phyloP scores from a whole-genome alignment of 768 basidiomycete genomes.

The Boletus vinaceobasis region DNA sequence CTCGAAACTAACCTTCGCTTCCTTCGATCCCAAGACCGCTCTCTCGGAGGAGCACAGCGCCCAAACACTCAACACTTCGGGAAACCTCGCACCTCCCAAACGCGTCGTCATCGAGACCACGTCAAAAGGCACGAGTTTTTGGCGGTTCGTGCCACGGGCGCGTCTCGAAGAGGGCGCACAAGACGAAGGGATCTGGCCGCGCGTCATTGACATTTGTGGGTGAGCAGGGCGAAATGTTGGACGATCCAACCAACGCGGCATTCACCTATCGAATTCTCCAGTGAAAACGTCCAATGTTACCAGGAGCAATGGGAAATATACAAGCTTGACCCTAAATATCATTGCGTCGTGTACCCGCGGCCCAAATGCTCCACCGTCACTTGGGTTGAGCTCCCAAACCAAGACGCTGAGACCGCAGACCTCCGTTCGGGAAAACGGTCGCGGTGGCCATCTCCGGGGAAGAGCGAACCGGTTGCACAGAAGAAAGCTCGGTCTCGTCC shows the following conservation, averaged over 20 bases:
- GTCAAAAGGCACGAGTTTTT: conserved; percentile 52
- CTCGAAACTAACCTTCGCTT: conserved; percentile 67
- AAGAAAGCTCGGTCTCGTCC: conserved; percentile 28
- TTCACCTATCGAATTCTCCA: conserved; percentile 25
- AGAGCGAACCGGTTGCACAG: conserved; percentile 7
- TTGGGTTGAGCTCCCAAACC: conserved; percentile 14
- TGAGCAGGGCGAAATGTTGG: conserved; percentile 34
- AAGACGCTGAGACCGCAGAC: conserved; percentile 5
- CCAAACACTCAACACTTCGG: conserved; percentile 41
- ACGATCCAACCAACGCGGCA: conserved; percentile 1
- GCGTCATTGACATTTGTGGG: conserved; percentile 67
- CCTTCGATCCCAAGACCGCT: conserved; percentile 69
- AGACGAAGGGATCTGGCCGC: conserved; percentile 72
- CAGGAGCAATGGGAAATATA: conserved; percentile 87
- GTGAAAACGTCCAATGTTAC: conserved; percentile 48
- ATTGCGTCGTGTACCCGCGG: conserved; percentile 52
- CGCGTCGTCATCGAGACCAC: conserved; percentile 72
- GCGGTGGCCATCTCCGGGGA: conserved; percentile 25
- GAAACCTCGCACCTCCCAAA: conserved; percentile 54
- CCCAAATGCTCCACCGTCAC: conserved; percentile 33
- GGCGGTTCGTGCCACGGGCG: conserved; percentile 79
- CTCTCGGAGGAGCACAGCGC: conserved; percentile 39
- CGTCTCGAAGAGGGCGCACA: conserved; percentile 50
- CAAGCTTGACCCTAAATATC: conserved; percentile 74
- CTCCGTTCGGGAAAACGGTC: conserved; percentile 26